Conservation (phyloP, 2,329 filamentous ascomycete genomes). For the Alternaria conjuncta region DNA sequence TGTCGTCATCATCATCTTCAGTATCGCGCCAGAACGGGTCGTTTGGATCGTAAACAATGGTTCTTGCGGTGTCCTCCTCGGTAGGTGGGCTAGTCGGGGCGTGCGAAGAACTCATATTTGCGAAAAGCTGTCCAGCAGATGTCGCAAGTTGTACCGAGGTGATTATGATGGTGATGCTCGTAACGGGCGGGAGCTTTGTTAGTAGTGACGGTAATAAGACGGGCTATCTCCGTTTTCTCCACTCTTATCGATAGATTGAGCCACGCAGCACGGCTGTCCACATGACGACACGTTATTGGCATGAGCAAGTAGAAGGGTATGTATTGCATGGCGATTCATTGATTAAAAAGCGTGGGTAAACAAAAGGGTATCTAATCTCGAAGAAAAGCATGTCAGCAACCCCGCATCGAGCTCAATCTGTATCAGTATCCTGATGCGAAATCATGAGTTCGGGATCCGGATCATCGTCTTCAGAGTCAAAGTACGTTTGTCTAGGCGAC, state of each 20-base stretch:
- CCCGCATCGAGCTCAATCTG: constrained; percentile 26
- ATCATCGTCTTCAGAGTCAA: constrained; percentile 53
- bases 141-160: constrained; percentile 10
- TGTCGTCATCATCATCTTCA: constrained; percentile 54
- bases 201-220: constrained; percentile 9
- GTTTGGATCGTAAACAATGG: constrained; percentile 40
- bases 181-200: constrained; percentile 9
- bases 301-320: neutral
- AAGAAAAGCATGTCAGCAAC: neutral
- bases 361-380: neutral
- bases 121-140: neutral
- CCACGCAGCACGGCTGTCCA: neutral
- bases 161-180: constrained; percentile 7
- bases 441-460: constrained; percentile 59
- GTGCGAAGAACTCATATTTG: constrained; percentile 36
- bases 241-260: constrained; percentile 14
- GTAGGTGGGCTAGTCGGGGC: constrained; percentile 29
- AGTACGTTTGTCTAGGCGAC: constrained; percentile 34
- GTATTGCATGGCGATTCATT: neutral
- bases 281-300: neutral
- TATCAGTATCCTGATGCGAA: constrained; percentile 53
- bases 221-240: constrained; percentile 11
- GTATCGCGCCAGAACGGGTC: constrained; percentile 45
- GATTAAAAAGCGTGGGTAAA: neutral
- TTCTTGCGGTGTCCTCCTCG: constrained; percentile 34